Conservation (phyloP, 202 grass and related monocot species). For the Panicum virgatum region DNA sequence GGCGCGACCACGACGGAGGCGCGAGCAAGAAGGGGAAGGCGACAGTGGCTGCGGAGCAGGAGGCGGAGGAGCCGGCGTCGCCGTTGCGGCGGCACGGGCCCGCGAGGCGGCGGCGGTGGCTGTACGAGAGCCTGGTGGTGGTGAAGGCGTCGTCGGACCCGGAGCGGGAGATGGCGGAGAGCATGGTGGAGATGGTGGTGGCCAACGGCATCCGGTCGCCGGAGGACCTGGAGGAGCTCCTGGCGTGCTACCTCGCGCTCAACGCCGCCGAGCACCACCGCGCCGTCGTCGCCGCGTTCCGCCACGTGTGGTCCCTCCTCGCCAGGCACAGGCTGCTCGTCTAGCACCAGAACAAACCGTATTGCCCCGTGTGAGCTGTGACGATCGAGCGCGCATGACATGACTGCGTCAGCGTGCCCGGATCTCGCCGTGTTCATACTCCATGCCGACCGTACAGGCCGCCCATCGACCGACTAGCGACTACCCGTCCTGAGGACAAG, state of each 20-base stretch:
- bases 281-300: slow-evolving; percentile 73
- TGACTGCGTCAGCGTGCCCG: too few relatives aligned
- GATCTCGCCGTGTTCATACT: neutral
- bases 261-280: slow-evolving; percentile 88
- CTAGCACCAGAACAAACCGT: neutral
- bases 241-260: slow-evolving; percentile 86
- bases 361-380: neutral
- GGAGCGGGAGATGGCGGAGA: slow-evolving; percentile 73
- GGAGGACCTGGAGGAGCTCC: slow-evolving; percentile 85
- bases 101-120: slow-evolving; percentile 47
- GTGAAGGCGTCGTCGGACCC: slow-evolving; percentile 75
- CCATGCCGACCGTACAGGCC: neutral
- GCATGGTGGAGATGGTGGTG: slow-evolving; percentile 89
- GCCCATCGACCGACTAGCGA: neutral
- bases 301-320: slow-evolving; percentile 67
- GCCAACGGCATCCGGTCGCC: slow-evolving; percentile 56
- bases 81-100: neutral
- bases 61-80: neutral
- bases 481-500: neutral
- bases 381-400: neutral
- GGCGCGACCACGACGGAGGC: neutral
- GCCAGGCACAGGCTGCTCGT: slow-evolving; percentile 25
- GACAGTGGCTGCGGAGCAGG: neutral
- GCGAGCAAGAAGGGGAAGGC: slow-evolving; percentile 31
- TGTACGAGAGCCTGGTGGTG: slow-evolving; percentile 77